Conservation (phyloP, 2,329 filamentous ascomycete genomes). For the Colletotrichum navitas region DNA sequence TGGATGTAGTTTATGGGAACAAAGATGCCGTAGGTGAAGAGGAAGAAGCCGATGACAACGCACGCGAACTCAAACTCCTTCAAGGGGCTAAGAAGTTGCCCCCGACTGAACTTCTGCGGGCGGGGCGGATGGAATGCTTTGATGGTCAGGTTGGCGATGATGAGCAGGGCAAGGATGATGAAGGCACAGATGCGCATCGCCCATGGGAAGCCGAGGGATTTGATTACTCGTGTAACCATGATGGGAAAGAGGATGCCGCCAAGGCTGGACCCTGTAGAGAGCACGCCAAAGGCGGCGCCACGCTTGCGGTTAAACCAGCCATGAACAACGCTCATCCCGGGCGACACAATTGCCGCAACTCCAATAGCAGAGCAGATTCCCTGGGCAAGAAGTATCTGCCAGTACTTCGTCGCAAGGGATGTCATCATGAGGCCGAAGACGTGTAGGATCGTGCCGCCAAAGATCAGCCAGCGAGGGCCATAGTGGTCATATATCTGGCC, state of each 20-base stretch:
- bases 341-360: slow-evolving; percentile 51
- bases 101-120: slow-evolving; percentile 48
- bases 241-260: slow-evolving; percentile 58
- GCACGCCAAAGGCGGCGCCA: slow-evolving; percentile 53
- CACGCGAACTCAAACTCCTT: slow-evolving; percentile 50
- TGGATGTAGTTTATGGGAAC: slow-evolving; percentile 54
- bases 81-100: slow-evolving; percentile 50
- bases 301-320: slow-evolving; percentile 53
- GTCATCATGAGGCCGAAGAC: slow-evolving; percentile 75
- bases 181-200: slow-evolving; percentile 55
- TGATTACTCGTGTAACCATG: slow-evolving; percentile 54
- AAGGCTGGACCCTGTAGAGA: slow-evolving; percentile 52
- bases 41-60: slow-evolving; percentile 50
- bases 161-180: slow-evolving; percentile 51
- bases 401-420: slow-evolving; percentile 59
- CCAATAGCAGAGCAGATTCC: slow-evolving; percentile 55
- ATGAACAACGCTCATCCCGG: slow-evolving; percentile 50
- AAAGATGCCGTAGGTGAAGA: slow-evolving; percentile 53
- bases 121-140: slow-evolving; percentile 45
- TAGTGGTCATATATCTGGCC: slow-evolving; percentile 73
- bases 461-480: slow-evolving; percentile 68
- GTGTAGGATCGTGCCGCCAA: slow-evolving; percentile 66
- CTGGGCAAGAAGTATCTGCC: slow-evolving; percentile 56
- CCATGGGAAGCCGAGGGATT: slow-evolving; percentile 54
- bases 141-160: slow-evolving; percentile 52